Evolutionary conservation across 2,329 filamentous ascomycete species (phyloP).

Genomic region (Trichoderma harzianum): DNA sequence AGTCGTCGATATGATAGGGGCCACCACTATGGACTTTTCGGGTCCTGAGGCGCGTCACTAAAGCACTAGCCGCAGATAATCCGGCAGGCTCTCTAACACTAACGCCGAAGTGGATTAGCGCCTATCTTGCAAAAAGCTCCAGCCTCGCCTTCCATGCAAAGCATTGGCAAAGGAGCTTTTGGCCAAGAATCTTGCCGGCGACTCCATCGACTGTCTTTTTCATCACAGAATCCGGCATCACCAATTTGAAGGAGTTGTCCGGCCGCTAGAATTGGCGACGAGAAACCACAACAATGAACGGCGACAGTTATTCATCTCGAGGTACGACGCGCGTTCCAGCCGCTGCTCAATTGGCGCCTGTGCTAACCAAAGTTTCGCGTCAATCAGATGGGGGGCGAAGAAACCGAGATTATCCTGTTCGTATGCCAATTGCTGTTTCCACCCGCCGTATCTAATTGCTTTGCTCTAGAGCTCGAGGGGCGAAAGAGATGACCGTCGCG

Average conservation of each 20-base stretch:
- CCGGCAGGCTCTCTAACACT: background rate
- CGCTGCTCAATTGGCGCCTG: constrained; percentile 21
- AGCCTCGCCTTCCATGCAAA: constrained; percentile 37
- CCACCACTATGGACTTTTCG: background rate
- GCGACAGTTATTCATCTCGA: constrained; percentile 76
- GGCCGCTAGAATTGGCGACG: constrained; percentile 18
- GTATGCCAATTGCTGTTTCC: constrained; percentile 27
- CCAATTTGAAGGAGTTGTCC: constrained; percentile 20
- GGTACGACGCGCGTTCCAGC: constrained; percentile 51
- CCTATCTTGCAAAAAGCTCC: constrained; percentile 40
- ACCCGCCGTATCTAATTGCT: constrained; percentile 22
- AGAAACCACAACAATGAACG: constrained; percentile 64
- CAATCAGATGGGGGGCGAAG: constrained; percentile 45
- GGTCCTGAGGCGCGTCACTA: background rate
- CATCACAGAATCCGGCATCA: constrained; percentile 21
- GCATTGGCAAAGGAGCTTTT: constrained; percentile 25
- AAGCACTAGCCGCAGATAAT: constrained; percentile 17
- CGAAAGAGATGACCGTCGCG: constrained; percentile 35
- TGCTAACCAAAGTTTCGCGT: constrained; percentile 23
- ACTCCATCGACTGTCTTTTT: constrained; percentile 26
- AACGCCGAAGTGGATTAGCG: constrained; percentile 27
- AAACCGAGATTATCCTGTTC: constrained; percentile 54
- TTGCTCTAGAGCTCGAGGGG: constrained; percentile 28
- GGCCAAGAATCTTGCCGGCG: constrained; percentile 29
- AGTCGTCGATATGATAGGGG: background rate